Percentiles rank a stretch among this genome's conserved stretches.
phyloP scores from a whole-genome alignment of 768 basidiomycete genomes.

The Boletellus ananas region DNA sequence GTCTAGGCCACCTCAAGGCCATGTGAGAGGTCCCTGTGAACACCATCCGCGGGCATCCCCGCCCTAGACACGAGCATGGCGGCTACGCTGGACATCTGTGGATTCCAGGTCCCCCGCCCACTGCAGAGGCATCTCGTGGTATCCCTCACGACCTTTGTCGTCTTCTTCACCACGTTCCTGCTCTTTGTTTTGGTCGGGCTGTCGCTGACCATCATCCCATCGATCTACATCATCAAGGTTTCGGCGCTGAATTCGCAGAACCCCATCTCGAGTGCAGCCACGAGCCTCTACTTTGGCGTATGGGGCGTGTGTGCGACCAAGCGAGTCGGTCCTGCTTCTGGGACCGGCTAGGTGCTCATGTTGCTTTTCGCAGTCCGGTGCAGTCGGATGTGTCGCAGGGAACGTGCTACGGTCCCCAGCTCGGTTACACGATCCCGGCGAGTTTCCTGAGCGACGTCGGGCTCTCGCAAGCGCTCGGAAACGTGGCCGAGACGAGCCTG shows the following conservation, averaged over 20 bases:
- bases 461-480: slow-evolving; percentile 42
- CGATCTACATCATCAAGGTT: slow-evolving; percentile 58
- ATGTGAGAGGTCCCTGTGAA: neutral
- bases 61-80: slow-evolving; percentile 10
- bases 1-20: neutral
- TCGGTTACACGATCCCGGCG: slow-evolving; percentile 66
- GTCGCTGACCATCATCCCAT: slow-evolving; percentile 70
- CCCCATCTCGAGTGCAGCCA: slow-evolving; percentile 50
- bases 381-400: slow-evolving; percentile 20
- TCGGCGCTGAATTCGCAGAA: slow-evolving; percentile 26
- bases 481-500: slow-evolving; percentile 47
- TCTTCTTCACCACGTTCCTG: slow-evolving; percentile 62
- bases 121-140: slow-evolving; percentile 44
- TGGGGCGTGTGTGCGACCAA: slow-evolving; percentile 78
- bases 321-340: slow-evolving; percentile 22
- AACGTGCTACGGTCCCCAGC: slow-evolving; percentile 55
- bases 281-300: slow-evolving; percentile 68
- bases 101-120: slow-evolving; percentile 29
- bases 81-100: slow-evolving; percentile 15
- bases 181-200: slow-evolving; percentile 73
- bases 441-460: slow-evolving; percentile 40
- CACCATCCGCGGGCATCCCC: neutral
- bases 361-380: slow-evolving; percentile 2
- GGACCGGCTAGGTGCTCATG: neutral
- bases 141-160: slow-evolving; percentile 43